phyloP scores from a whole-genome alignment of 345 rosid species.

The Citrus mangshanensis region DNA sequence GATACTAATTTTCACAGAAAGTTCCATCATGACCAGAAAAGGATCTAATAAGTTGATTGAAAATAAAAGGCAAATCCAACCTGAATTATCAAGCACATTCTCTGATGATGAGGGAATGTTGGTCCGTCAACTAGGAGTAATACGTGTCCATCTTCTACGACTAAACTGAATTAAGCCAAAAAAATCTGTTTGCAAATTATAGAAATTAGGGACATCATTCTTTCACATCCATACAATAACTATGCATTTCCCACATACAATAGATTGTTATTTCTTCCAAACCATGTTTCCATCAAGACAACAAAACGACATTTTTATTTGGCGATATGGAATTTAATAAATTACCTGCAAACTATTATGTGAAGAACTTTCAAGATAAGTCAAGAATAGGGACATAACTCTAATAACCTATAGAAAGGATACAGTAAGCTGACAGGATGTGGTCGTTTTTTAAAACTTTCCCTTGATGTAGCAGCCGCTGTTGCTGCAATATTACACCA shows the following conservation, averaged over 20 bases:
- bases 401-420: slow-evolving; percentile 24
- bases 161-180: slow-evolving; percentile 30
- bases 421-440: slow-evolving; percentile 59
- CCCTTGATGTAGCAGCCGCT: slow-evolving; percentile 58
- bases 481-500: slow-evolving; percentile 53
- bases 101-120: slow-evolving; percentile 41
- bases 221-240: not conserved
- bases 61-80: slow-evolving; percentile 14
- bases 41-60: too few species aligned
- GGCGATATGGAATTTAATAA: not conserved
- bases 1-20: not conserved
- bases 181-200: not conserved
- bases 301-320: not conserved
- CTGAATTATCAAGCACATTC: slow-evolving; percentile 41
- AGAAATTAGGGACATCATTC: not conserved
- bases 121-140: slow-evolving; percentile 61
- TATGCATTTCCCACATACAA: not conserved
- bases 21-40: not conserved
- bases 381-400: not conserved
- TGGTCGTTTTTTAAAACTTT: slow-evolving; percentile 61
- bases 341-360: not conserved
- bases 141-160: slow-evolving; percentile 66
- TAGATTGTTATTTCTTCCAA: not conserved
- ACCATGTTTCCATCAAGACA: not conserved
- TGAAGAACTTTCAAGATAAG: not conserved